A percentile compares a stretch with the other conserved stretches of the same genome.
Evolutionary conservation across 1,284 basidiomycete species (phyloP).

Genomic region (Rhizoctonia solani): DNA sequence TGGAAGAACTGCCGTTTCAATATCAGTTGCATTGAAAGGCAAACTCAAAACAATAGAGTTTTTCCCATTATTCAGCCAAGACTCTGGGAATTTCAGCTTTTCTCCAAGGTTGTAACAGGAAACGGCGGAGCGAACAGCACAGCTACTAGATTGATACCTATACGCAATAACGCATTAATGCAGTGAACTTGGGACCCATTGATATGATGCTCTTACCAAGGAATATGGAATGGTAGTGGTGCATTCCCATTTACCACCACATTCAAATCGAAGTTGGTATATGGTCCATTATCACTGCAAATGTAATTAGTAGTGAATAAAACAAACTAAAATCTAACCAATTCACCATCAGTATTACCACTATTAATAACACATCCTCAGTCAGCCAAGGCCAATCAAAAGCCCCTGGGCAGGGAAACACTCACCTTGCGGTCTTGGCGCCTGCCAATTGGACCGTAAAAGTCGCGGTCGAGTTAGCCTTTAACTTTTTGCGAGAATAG

Average conservation of each 20-base stretch:
- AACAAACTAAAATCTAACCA: no score
- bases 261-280: slow-evolving; percentile 41
- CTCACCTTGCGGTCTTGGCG: slow-evolving; percentile 28
- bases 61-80: slow-evolving; percentile 35
- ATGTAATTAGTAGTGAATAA: slow-evolving; percentile 38
- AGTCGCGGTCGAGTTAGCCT: slow-evolving; percentile 18
- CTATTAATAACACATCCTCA: background rate
- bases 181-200: background rate
- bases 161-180: background rate
- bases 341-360: slow-evolving; percentile 34
- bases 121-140: slow-evolving; percentile 41
- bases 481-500: slow-evolving; percentile 26
- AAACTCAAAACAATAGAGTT: slow-evolving; percentile 42
- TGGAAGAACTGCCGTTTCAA: slow-evolving; percentile 13
- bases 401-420: background rate
- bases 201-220: slow-evolving; percentile 34
- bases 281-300: slow-evolving; percentile 40
- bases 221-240: slow-evolving; percentile 40
- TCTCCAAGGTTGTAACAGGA: slow-evolving; percentile 41
- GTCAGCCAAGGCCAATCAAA: background rate
- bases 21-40: slow-evolving; percentile 42
- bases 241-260: slow-evolving; percentile 41
- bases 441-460: slow-evolving; percentile 28
- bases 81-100: slow-evolving; percentile 40
- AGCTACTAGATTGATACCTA: slow-evolving; percentile 42